These are phyloP conservation scores for Dothidotthia symphoricarpi DNA, from an alignment of 2,329 filamentous ascomycete genomes.

Conservation along the genomic window DNA sequence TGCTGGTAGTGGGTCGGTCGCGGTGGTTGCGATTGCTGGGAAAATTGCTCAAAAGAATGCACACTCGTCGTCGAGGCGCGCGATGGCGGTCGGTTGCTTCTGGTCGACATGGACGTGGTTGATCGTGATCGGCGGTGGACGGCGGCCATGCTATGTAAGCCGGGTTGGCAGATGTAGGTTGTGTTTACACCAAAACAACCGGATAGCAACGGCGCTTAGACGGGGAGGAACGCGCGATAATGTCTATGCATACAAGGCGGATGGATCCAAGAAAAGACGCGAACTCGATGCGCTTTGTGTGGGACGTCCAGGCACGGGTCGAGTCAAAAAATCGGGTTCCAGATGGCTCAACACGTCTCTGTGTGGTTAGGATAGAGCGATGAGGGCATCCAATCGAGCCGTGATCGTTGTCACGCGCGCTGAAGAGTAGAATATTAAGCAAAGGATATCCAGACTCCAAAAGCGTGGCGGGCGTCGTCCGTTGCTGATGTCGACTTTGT, in stretches of 20 bases:
- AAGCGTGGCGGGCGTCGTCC: slow-evolving; percentile 11
- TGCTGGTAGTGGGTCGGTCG: slow-evolving; percentile 14
- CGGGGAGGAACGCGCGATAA: slow-evolving; percentile 1
- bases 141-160: slow-evolving; percentile 33
- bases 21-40: slow-evolving; percentile 16
- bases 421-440: slow-evolving; percentile 9
- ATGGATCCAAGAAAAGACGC: too few relatives aligned
- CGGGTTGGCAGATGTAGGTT: slow-evolving; percentile 14
- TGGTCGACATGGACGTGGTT: slow-evolving; percentile 46
- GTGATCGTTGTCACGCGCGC: slow-evolving; percentile 9
- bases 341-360: too few relatives aligned
- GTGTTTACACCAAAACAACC: slow-evolving; percentile 41
- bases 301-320: too few relatives aligned
- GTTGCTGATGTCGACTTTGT: slow-evolving; percentile 21
- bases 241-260: neutral
- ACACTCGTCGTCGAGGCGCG: slow-evolving; percentile 52
- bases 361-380: neutral
- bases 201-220: slow-evolving; percentile 12
- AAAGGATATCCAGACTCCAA: slow-evolving; percentile 21
- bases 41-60: slow-evolving; percentile 42
- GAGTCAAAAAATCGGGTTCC: too few relatives aligned
- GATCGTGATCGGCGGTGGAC: slow-evolving; percentile 47
- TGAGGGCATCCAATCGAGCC: slow-evolving; percentile 9
- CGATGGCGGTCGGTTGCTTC: slow-evolving; percentile 48
- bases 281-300: too few relatives aligned